Base-by-base conservation (phyloP, 352 stramenopile species). In the Elongisporangium prolatum region DNA sequence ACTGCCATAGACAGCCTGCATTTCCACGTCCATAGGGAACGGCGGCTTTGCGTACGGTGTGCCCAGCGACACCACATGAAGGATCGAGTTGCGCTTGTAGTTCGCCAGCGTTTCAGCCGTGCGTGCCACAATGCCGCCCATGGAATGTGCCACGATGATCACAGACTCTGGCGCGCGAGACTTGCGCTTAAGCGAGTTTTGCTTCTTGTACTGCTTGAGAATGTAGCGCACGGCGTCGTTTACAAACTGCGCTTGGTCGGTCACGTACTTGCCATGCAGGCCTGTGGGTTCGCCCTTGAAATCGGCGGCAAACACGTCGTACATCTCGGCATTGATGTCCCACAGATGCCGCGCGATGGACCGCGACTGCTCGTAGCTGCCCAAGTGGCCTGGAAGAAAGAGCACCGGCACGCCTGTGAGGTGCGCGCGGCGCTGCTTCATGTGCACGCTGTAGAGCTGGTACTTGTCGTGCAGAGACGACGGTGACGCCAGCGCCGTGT, bases 311-410 rank as follows among this genome's bases (percentile, higher is more conserved):
- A 96, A 96, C 28, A 95, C 54, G 48, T 96, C 87, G 61, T 89
- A 90, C 53, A 80, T 70, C 21, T 60, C 37, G 13, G 66, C 34
- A 56, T 92, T 67, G 14, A 68, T 59, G 62, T 94, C 76, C 64
- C 70, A 84, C 0, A 95, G 63, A 48, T 94, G 83, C n/a, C 84
- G 74, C 17, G 71, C 77, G 37, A 94, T 58, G 21, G 85, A 95
- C 0, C 87, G 84, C 38, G 80, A 77, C 69, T 96, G 85, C 58
- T 93, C 95, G 68, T 89, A 88, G 71, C 86, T 93, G 16, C 86
- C 87, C 57, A 91, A 55, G 58, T 96, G 84, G 1, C 87, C 87
- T 2, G 85, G 86, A 0, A 96, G 34, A 52, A 95, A 96, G 20
- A 96, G 73, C 50, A 96, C 75, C 2, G 87, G 87, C 20, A 91